A percentile compares a stretch with the other conserved stretches of the same genome.
phyloP scores from a whole-genome alignment of 345 rosid species.

The Moricandia moricandioides region DNA sequence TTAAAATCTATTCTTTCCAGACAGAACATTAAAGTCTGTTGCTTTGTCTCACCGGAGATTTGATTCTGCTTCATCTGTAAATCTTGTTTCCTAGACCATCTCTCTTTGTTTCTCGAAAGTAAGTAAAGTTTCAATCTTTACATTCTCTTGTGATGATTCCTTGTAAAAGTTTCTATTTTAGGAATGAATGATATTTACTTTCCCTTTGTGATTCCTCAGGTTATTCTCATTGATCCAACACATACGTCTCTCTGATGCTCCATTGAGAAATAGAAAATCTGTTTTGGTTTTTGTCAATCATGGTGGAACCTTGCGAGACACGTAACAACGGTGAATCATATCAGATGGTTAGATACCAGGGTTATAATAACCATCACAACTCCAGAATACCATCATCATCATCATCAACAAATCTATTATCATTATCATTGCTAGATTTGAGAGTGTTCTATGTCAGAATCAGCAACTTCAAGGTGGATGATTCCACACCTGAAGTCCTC shows the following conservation, averaged over 20 bases:
- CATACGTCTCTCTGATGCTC: not conserved
- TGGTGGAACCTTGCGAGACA: conserved; percentile 55
- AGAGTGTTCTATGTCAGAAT: conserved; percentile 89
- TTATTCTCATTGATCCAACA: conserved; percentile 17
- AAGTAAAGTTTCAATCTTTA: conserved; percentile 34
- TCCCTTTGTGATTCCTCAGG: not conserved
- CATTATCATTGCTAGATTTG: conserved; percentile 56
- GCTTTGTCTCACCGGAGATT: not conserved
- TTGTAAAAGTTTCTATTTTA: conserved; percentile 12
- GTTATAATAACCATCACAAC: conserved; percentile 47
- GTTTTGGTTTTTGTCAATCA: conserved; percentile 27
- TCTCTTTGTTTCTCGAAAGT: conserved; percentile 25
- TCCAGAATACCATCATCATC: conserved; percentile 36
- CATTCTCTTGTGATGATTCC: not conserved
- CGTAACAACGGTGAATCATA: conserved; percentile 31
- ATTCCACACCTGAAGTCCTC: conserved; percentile 64
- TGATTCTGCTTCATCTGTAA: not conserved
- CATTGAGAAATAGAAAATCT: conserved; percentile 2
- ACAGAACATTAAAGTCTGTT: conserved; percentile 8
- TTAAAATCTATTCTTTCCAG: not conserved
- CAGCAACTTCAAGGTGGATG: conserved; percentile 65
- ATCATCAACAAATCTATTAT: not conserved
- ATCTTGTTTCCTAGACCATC: not conserved
- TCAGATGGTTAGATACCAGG: conserved; percentile 58
- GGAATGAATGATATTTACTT: not conserved